Evolutionary conservation across 2,329 filamentous ascomycete genomes (phyloP), one percentile per base, ranked within the genome.

Genomic region (Leptodontidium sp.): DNA sequence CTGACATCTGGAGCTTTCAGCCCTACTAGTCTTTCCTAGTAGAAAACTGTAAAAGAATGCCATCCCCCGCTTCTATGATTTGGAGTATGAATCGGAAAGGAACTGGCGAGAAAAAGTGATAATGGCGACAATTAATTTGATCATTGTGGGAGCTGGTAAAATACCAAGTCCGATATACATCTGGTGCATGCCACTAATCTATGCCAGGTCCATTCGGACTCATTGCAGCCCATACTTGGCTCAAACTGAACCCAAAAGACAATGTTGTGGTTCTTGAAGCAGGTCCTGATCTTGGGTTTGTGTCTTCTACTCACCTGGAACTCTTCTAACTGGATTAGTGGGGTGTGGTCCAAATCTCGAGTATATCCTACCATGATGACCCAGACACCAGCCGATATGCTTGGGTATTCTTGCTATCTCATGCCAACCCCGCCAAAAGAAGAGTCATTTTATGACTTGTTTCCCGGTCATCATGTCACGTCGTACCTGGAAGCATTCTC

Each of bases 391-490:
- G 58, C 73, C 45, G 72, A 76, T 21, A 76, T 75, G 66, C 70
- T 77, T 40, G 77, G 77, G 59, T 79, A 76, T 65, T 77, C 77
- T 15, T 75, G 78, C 68, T 72, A 74, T 66, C 72, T 73, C 11
- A 76, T 79, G 72, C 64, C 72, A 21, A 64, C 62, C 15, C 75
- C 76, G 8, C 73, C 76, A 15, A 68, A 74, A 61, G 69, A 73
- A 21, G 73, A 75, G 24, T 72, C 68, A 32, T 75, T 74, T 65
- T 53, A 72, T 32, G 71, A 76, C 50, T 71, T 74, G 43, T 77
- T 78, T 50, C 68, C 71, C n/a, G 77, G 75, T 26, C 73, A 71
- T 62, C 73, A 78, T 62, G 76, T 74, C 7, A 72, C 73, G 5
- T 69, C 73, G 9, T 77, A 78, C 68, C 71, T 78, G 64, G 70